Base-by-base conservation (phyloP, 1,139 yeast genomes). In the Blastobotrys proliferans region DNA sequence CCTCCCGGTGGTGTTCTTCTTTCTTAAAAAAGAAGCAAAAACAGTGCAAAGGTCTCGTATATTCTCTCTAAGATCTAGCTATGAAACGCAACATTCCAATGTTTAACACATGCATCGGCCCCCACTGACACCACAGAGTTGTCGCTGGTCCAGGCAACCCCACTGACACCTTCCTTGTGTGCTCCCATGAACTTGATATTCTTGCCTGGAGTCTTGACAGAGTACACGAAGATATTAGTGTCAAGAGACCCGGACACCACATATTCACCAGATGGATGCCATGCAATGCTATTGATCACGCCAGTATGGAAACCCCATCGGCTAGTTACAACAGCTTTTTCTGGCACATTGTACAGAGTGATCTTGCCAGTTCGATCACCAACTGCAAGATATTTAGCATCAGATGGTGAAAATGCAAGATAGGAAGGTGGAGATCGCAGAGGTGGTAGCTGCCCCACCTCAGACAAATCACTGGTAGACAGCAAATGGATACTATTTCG, bases 261-360 rank as follows among this genome's bases (percentile, higher is more conserved):
- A 53, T 73, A 79, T 53, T 81, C 77, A 44, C 87, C 83, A 53
- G 83, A 88, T 2, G 69, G 63, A 35, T 82, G 75, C 97, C 97
- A 92, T 26, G 78, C 66, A 38, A 94, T 83, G 29, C 82, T 77
- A 44, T 77, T 79, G 47, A 92, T 83, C 46, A 76, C 79, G 45
- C 95, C 81, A 2, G 90, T 83, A 62, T 94, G 97, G 79, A 85
- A 90, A 0, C 95, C 83, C 99, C 99, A 92, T 60, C 97, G 77
- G 0, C 94, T 79, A 1, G 97, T 88, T 36, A 83, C 77, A 6
- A 85, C 70, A 6, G 74, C 57, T 32, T 72, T 76, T 38, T 79
- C 79, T 1, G 66, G 63, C 14, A 77, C 61, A 48, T 79, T 74
- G 64, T 79, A 87, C 24, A 87, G 70, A 11, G 81, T 67, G 52